Evolutionary conservation across 768 basidiomycete genomes (phyloP), one percentile per base, ranked within the genome.

Genomic region (Boletus tomentosulus): DNA sequence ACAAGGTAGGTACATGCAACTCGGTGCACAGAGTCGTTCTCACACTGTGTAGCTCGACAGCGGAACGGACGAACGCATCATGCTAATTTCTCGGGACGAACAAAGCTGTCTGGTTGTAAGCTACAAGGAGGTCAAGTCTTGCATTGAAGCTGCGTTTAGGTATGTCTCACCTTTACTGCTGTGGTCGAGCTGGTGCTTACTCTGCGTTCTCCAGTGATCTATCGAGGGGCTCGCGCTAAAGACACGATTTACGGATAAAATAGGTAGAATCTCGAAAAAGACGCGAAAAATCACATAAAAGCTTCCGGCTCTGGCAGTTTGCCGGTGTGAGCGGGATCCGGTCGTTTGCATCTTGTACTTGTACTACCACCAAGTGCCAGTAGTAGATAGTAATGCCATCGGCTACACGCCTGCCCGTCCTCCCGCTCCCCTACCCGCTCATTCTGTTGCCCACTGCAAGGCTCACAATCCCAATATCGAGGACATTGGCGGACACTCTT

Each of bases 11-110:
- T 71, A 6, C 12, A 27, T 50, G 33, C 30, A 8, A 19, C 38
- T 27, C 25, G 35, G 6, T 22, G 13, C 19, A 31, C 38, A 13
- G 44, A 7, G 15, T 50, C 34, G 48, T 43, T 48, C 27, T 12
- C 38, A 52, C 11, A 31, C 46, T 48, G 11, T 19, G 31, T 57
- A 96, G 92, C 82, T 98, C 48, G 97, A 99, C 67, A 86, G 87
- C 8, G 96, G 95, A 6, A 82, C 87, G 13, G 96, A 98, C 42
- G 97, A 99, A 68, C 86, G 86, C 57, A 78, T 99, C 59, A 96
- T 98, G 94, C 80, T 99, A 25, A 84, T 97, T 27, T 85, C 93
- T 6, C 78, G 96, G 44, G 96, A 99, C 67, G 97, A 98, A 67
- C 95, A 96, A 74, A 94, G 87, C 63, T 97, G 94, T 67, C 78